Evolutionary conservation across 169 alveolate genomes (phyloP).

Genomic region (Eimeria acervulina): DNA sequence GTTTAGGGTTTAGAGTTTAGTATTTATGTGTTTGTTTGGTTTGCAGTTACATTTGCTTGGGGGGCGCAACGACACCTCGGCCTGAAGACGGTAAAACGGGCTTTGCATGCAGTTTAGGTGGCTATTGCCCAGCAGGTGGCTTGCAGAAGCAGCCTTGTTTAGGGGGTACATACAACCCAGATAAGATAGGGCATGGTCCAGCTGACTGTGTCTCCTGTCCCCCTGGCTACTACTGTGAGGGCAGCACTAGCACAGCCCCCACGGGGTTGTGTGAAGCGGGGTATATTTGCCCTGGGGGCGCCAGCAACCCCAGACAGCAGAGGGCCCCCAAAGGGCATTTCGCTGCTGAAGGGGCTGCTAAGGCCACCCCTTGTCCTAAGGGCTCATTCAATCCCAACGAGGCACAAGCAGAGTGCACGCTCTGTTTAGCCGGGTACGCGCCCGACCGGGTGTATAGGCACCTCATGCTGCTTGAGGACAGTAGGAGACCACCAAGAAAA

Average conservation of each 20-base stretch:
- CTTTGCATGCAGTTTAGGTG: conserved; percentile 86
- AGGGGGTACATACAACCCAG: conserved; percentile 43
- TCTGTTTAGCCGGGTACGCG: conserved; percentile 29
- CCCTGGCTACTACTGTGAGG: conserved; percentile 78
- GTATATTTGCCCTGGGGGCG: conserved; percentile 41
- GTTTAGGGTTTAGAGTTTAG: too few relatives aligned
- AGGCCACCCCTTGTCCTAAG: conserved; percentile 85
- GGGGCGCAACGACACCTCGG: conserved; percentile 14
- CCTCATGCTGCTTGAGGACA: background rate
- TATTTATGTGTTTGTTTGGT: background rate
- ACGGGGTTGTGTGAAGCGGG: conserved; percentile 50
- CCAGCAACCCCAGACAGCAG: background rate
- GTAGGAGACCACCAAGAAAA: too few relatives aligned
- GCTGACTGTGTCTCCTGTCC: conserved; percentile 62
- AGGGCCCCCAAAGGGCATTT: conserved; percentile 60
- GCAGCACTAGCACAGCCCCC: conserved; percentile 36
- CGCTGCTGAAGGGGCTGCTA: conserved; percentile 83
- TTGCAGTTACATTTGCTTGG: background rate
- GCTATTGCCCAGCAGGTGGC: conserved; percentile 89
- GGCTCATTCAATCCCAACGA: conserved; percentile 86
- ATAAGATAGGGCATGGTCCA: conserved; percentile 15
- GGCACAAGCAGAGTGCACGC: conserved; percentile 70
- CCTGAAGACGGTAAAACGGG: conserved; percentile 46
- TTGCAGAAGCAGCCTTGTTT: conserved; percentile 84
- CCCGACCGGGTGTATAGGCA: background rate